Percentiles rank a stretch among this genome's conserved stretches.
Evolutionary conservation across 257 asterid genomes (phyloP).

Genomic region (Buddleja alternifolia): DNA sequence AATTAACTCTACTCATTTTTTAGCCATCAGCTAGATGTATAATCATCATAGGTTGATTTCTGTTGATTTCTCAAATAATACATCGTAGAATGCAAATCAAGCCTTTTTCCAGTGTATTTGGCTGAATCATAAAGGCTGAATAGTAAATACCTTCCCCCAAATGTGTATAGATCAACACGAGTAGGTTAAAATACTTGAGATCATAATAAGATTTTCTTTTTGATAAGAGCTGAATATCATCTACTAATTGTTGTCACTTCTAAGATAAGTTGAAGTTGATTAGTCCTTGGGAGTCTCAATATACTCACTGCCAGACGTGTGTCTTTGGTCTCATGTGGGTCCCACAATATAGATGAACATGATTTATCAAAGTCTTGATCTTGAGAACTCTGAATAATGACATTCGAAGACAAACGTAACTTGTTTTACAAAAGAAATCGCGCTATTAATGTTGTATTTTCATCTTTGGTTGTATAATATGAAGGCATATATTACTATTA

Average conservation of each 20-base stretch:
- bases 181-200: neutral
- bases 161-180: neutral
- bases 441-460: neutral
- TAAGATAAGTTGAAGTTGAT: neutral
- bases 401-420: neutral
- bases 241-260: neutral
- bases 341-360: too few species aligned
- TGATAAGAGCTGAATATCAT: neutral
- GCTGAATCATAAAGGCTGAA: neutral
- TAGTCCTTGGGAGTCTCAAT: too few species aligned
- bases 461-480: neutral
- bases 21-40: neutral
- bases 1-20: neutral
- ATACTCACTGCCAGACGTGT: too few species aligned
- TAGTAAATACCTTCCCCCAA: neutral
- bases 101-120: neutral
- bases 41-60: conserved; percentile 2
- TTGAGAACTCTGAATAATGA: too few species aligned
- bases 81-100: conserved; percentile 1
- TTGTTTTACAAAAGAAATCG: neutral
- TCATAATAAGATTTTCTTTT: neutral
- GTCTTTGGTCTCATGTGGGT: too few species aligned
- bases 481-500: neutral
- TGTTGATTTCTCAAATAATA: neutral
- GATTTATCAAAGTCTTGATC: too few species aligned